Evolutionary conservation across 441 rosid genomes (phyloP), one percentile per base, ranked within the genome.

Genomic region (Gossypium aridum): DNA sequence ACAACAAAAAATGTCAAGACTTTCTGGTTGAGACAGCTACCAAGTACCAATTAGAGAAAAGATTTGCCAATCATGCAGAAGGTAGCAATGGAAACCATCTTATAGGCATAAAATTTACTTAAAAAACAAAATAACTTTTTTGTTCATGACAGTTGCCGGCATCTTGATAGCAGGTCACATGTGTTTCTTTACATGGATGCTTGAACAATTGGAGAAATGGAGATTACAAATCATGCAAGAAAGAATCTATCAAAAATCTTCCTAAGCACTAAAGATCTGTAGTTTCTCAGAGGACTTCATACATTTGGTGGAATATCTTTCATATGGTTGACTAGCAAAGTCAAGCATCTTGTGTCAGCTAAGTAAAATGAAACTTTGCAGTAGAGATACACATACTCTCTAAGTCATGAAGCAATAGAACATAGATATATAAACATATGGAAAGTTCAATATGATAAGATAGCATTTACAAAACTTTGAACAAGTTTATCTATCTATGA

Each of bases 1-100:
- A 79, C 59, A 49, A 73, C 31, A 53, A 3, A 69, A 51, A 2
- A 70, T 28, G 73, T 70, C 26, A 70, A 54, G 47, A 53, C 12
- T 10, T 9, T 70, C 47, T 54, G 25, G 73, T 70, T 68, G 57
- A 68, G 51, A 25, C 23, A 25, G 43, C n/a, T 9, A n/a, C 5
- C 43, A 53, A 69, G 73, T 53, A 23, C 55, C 55, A 14, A 5
- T 23, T 64, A 3, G 28, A 23, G 14, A 19, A 39, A 39, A 23
- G 12, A 17, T 37, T 37, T 9, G 25, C 9, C 16, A 37, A 64
- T 17, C 53, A 53, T 51, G 22, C 17, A 69, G 34, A 69, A 49
- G 13, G 57, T 17, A 67, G 31, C 12, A 13, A 67, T 47, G 57
- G 4, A 5, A 67, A 67, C 57, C n/a, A 47, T n/a, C 9, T 16